phyloP scores from a whole-genome alignment of 352 stramenopile species.

The Phytophthora sp. region DNA sequence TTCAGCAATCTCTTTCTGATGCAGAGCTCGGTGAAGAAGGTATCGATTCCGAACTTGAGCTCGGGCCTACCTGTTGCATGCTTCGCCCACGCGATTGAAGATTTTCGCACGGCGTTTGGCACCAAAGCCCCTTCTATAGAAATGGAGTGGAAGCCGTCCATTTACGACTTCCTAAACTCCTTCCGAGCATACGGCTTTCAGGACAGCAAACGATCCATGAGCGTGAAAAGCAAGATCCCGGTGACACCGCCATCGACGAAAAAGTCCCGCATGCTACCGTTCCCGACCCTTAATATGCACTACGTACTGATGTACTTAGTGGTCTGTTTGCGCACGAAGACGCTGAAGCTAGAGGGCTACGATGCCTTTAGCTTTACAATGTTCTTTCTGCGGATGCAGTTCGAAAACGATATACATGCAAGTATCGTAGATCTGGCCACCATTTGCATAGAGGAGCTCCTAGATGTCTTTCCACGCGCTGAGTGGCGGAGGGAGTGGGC shows the following conservation, averaged over 20 bases:
- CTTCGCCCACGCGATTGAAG: constrained; percentile 59
- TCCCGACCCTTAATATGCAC: constrained; percentile 84
- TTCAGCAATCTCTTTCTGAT: constrained; percentile 77
- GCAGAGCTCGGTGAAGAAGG: constrained; percentile 25
- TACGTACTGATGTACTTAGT: constrained; percentile 81
- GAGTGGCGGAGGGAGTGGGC: constrained; percentile 84
- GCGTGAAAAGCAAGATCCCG: constrained; percentile 75
- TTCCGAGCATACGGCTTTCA: constrained; percentile 84
- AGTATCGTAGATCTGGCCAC: constrained; percentile 80
- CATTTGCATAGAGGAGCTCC: constrained; percentile 80
- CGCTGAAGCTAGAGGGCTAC: constrained; percentile 69
- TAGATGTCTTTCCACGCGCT: constrained; percentile 68
- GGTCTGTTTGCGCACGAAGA: constrained; percentile 69
- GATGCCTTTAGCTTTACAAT: constrained; percentile 87
- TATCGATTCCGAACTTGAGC: constrained; percentile 28
- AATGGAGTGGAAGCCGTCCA: constrained; percentile 74
- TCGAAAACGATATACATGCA: constrained; percentile 74
- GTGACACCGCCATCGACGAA: constrained; percentile 38
- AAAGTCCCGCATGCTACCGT: constrained; percentile 38
- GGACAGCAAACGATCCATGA: constrained; percentile 87
- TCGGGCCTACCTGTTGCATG: constrained; percentile 54
- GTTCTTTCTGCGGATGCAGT: constrained; percentile 89
- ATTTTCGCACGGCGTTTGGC: constrained; percentile 49
- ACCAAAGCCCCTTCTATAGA: constrained; percentile 35
- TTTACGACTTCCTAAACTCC: constrained; percentile 79